These are phyloP conservation scores for Lecanicillium sp. DNA, from an alignment of 2,329 filamentous ascomycete genomes.

Conservation along the genomic window DNA sequence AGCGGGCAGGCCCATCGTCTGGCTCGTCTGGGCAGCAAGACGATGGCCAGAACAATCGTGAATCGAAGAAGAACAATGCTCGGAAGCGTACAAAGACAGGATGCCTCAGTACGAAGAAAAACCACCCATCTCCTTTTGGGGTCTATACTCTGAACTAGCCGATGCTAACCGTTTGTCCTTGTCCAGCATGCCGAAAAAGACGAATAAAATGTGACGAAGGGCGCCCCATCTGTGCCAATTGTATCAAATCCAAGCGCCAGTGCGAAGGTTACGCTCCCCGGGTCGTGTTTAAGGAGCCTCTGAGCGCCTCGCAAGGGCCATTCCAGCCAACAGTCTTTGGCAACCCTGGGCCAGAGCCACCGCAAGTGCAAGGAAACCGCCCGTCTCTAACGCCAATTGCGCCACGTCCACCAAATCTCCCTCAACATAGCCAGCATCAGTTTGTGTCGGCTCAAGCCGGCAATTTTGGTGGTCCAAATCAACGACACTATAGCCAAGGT, in stretches of 20 bases:
- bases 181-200: conserved; percentile 81
- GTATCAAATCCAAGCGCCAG: conserved; percentile 74
- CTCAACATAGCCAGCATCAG: neutral
- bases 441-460: too few species aligned
- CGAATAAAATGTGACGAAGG: conserved; percentile 97
- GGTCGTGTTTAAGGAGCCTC: conserved; percentile 69
- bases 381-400: conserved; percentile 34
- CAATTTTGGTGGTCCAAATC: too few species aligned
- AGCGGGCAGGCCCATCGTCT: conserved; percentile 3
- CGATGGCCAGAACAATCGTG: conserved; percentile 25
- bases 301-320: conserved; percentile 34
- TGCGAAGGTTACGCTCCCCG: conserved; percentile 81
- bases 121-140: neutral
- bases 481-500: too few species aligned
- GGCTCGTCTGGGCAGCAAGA: conserved; percentile 23
- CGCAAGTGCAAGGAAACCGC: conserved; percentile 11
- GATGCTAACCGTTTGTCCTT: too few species aligned
- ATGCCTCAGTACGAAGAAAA: conserved; percentile 63
- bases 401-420: conserved; percentile 17
- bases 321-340: conserved; percentile 6
- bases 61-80: conserved; percentile 38
- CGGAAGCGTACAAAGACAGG: conserved; percentile 84
- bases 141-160: too few species aligned
- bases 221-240: conserved; percentile 73
- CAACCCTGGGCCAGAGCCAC: conserved; percentile 17